Evolutionary conservation across 2,329 filamentous ascomycete species (phyloP), one percentile per base, ranked within the genome.

Genomic region (Grosmannia serpens): DNA sequence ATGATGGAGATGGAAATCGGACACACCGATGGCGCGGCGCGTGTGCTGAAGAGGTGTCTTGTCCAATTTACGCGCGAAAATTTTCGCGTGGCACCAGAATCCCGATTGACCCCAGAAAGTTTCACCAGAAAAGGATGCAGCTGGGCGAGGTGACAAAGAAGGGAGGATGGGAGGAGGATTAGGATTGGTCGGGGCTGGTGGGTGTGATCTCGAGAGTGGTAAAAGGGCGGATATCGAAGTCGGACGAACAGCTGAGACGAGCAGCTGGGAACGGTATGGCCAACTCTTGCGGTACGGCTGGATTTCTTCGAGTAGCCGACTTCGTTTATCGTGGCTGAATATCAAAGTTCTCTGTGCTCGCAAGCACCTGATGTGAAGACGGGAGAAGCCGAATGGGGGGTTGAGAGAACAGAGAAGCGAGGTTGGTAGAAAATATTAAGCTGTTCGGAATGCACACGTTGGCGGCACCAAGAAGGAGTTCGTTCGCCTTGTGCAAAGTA

Each of bases 1-100:
- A 11, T 13, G 8, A 27, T 26, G 24, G 64, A 65, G 29, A 66
- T 22, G 31, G 20, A 53, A 29, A 7, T 29, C 24, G 29, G 24
- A 35, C 15, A 53, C 51, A n/a, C 50, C 29, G 50, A 35, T 35
- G 52, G 13, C 52, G 52, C 35, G 26, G 41, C 41, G 54, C 54
- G 47, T n/a, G 50, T 20, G 35, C 24, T 24, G 50, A 53, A 38
- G 35, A 49, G 38, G 3, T 22, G 35, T 26, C 38, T 33, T 27
- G 33, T 47, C 35, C 35, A 55, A 55, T 46, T 22, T 46, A 33
- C 26, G 33, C 17, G 38, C 53, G 38, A 47, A 46, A 47, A 44
- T 26, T n/a, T 41, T 44, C 33, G 35, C 22, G 52, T 54, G 33
- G 33, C 35, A 44, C 52, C 35, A 44, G 33, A 24, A 35, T 7